Base-by-base conservation (phyloP, 2,329 filamentous ascomycete genomes). In the Paramyrothecium roridum region DNA sequence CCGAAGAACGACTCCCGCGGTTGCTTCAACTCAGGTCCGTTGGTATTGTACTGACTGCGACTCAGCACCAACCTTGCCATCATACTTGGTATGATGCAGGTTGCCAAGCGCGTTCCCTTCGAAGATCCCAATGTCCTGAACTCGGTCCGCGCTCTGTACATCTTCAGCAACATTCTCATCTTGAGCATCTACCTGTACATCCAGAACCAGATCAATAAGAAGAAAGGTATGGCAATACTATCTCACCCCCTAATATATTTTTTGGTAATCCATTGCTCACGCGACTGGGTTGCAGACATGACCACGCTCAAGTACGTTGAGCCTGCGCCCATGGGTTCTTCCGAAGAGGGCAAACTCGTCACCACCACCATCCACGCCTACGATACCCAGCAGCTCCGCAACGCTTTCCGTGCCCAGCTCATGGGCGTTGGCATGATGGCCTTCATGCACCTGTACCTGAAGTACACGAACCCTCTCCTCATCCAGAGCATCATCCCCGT, bases 261-360 rank as follows among this genome's bases (percentile, higher is more conserved):
- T 22, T 23, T 16, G n/a, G 37, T 30, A 55, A 20, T 43, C 22
- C 33, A 50, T 23, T 56, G 26, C 60, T 65, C 54, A 63, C 55
- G 3, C 16, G n/a, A 43, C 3, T 17, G 7, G n/a, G 7, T 23
- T 26, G 13, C 70, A 98, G 95, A 99, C 72, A 84, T 97, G 78
- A 96, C 93, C 22, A 96, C 95, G 3, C 87, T 99, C 71, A 98
- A 99, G 80, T 99, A 99, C 78, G 93, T 99, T 72, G 95, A 99
- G 80, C 93, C 93, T 48, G 85, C 95, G 6, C 87, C 91, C 48
- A 91, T 97, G 87, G 95, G 95, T 66, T 96, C 90, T 65, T 85
- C 88, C 68, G 95, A 98, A 76, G 93, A 97, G 77, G 88, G 90
- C 72, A 97, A 97, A 78, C 90, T 96, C 66, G 89, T 98, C 66